Percentiles rank a stretch among this genome's conserved stretches.
phyloP scores from a whole-genome alignment of 73 alveolate genomes.

The Uronychia binucleata region DNA sequence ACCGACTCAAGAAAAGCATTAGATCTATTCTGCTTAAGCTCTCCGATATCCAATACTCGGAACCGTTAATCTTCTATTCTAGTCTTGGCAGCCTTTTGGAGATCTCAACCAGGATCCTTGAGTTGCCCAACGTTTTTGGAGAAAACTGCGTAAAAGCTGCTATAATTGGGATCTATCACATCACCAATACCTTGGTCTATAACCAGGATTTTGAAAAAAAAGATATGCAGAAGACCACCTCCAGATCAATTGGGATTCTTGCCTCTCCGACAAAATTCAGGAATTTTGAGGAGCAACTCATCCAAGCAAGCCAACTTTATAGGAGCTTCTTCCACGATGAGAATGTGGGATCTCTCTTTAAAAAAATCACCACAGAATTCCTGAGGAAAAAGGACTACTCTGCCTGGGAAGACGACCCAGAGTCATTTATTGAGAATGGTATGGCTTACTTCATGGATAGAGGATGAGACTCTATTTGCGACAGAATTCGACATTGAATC shows the following conservation, averaged over 20 bases:
- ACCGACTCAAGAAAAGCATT: background rate
- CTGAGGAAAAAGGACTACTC: constrained; percentile 24
- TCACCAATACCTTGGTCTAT: constrained; percentile 23
- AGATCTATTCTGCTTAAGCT: background rate
- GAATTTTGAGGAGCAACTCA: constrained; percentile 40
- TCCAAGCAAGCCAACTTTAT: constrained; percentile 42
- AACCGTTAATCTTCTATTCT: constrained; percentile 29
- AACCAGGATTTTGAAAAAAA: constrained; percentile 14
- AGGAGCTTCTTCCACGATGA: constrained; percentile 22
- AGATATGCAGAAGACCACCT: constrained; percentile 9
- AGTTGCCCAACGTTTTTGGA: background rate
- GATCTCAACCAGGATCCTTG: constrained; percentile 14
- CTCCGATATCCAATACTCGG: constrained; percentile 34
- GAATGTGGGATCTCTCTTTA: constrained; percentile 30
- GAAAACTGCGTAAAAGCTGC: constrained; percentile 16
- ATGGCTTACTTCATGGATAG: background rate
- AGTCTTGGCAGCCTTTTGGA: constrained; percentile 23
- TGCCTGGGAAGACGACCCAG: constrained; percentile 49
- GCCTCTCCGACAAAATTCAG: constrained; percentile 61
- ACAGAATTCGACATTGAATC: background rate
- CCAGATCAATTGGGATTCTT: constrained; percentile 32
- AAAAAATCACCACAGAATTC: constrained; percentile 7
- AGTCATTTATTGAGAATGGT: constrained; percentile 38
- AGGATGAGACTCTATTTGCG: background rate
- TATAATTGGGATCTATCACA: constrained; percentile 21